A percentile compares a stretch with the other conserved stretches of the same genome.
Conservation (phyloP, 2,329 filamentous ascomycete genomes). For the Bertia moriformis region DNA sequence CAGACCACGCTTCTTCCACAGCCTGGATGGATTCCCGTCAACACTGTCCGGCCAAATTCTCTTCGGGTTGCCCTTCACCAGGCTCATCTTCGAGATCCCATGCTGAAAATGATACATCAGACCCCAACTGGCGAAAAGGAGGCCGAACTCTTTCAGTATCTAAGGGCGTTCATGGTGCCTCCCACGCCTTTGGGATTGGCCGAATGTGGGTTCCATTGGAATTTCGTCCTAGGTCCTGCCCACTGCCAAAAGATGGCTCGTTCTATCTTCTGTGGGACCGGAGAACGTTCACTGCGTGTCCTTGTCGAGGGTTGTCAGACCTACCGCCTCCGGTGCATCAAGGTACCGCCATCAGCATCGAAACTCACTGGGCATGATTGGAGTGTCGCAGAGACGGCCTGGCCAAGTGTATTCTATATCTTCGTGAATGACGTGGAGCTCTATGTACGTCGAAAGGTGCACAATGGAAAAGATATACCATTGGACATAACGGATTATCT, state of each 20-base stretch:
- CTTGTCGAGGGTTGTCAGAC: conserved; percentile 34
- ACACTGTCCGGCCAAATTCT: background rate
- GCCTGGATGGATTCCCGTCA: background rate
- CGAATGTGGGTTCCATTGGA: background rate
- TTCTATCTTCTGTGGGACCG: background rate
- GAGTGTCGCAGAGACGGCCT: conserved; percentile 47
- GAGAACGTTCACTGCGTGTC: background rate
- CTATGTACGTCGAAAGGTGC: conserved; percentile 46
- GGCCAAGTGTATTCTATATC: conserved; percentile 60
- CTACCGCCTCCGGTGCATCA: conserved; percentile 57
- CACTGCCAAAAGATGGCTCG: background rate
- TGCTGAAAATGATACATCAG: background rate
- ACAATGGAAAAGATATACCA: conserved; percentile 64
- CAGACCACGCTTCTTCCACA: background rate
- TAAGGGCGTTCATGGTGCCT: background rate
- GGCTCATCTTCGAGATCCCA: background rate
- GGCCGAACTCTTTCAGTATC: background rate
- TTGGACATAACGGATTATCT: conserved; percentile 57
- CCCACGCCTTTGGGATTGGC: background rate
- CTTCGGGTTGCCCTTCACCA: background rate
- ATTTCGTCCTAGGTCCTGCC: background rate
- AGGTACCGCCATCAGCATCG: conserved; percentile 7
- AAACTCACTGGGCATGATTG: conserved; percentile 34
- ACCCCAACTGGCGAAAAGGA: background rate
- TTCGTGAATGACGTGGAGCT: conserved; percentile 48